phyloP scores from a whole-genome alignment of 164 flowering plant species.

The Sextonia rubra region DNA sequence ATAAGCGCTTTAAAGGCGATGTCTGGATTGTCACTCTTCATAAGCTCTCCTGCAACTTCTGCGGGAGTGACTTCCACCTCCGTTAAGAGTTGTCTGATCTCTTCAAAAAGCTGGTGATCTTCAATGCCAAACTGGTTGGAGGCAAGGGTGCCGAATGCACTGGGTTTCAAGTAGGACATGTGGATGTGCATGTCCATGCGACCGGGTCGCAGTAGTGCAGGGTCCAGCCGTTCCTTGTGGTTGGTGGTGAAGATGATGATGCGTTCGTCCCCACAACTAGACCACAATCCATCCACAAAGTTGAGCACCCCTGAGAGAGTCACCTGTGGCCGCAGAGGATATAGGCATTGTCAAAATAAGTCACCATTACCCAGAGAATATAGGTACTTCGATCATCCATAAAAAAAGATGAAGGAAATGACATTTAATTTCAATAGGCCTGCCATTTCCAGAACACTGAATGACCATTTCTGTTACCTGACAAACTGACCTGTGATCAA shows the following conservation, averaged over 20 bases:
- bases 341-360: not conserved
- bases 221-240: constrained; percentile 38
- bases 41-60: constrained; percentile 49
- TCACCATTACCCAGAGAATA: not conserved
- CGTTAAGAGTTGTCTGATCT: constrained; percentile 28
- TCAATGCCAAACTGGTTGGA: constrained; percentile 30
- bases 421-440: too few species aligned
- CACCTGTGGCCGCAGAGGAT: constrained; percentile 11
- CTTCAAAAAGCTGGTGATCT: constrained; percentile 26
- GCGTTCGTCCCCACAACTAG: constrained; percentile 42
- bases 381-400: not conserved
- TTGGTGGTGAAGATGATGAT: constrained; percentile 50
- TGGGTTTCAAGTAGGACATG: constrained; percentile 47
- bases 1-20: constrained; percentile 32
- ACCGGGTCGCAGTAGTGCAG: constrained; percentile 42
- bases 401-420: not conserved
- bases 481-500: too few species aligned
- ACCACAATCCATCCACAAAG: constrained; percentile 43
- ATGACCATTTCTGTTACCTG: too few species aligned
- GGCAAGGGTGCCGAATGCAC: constrained; percentile 40
- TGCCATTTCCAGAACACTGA: too few species aligned
- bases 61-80: constrained; percentile 43
- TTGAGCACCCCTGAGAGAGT: constrained; percentile 45
- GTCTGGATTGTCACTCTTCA: constrained; percentile 46
- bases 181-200: constrained; percentile 54